Base-by-base conservation (phyloP, 75 land plant genomes). In the Cryptomeria japonica region DNA sequence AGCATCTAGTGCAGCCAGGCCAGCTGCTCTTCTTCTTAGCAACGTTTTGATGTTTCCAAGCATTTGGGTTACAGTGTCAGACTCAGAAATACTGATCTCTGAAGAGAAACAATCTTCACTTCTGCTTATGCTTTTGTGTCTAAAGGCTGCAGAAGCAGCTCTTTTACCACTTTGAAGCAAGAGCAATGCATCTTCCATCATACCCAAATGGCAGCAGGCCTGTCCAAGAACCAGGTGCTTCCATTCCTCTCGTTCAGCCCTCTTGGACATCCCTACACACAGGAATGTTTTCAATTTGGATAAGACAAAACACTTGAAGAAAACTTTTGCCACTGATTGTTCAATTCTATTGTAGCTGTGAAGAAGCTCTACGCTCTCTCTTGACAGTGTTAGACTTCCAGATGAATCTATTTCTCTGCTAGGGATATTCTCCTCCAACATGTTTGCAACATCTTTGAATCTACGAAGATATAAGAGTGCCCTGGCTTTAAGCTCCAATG, bases 101-200 rank as follows among this genome's bases (percentile, higher is more conserved):
- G 70, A 28, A 64, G 70, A 64, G 90, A 95, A 94, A 90, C 87
- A 90, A 91, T 95, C 97, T 44, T 95, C 97, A 16, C 94, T 87
- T 46, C 34, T 79, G 79, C 84, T 87, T 37, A 88, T 86, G 91
- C 95, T 93, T 68, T 90, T 86, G 12, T 92, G 93, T 44, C 97
- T 93, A 80, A 91, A 91, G 70, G 91, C 95, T 37, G 94, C 95
- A 61, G 91, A 83, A 42, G 94, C 92, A 56, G 94, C 90, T 78
- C 94, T 93, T 78, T 94, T 94, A 1, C 92, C 94, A 80, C 93
- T 93, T 88, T 95, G 97, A 84, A 95, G 94, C 49, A 95, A 92
- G 5, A 90, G 92, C 93, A 95, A 87, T 53, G 95, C 94, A 84
- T 95, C 97, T 87, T 95, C 95, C 94, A 95, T 92, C 86, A 95